A percentile compares a stretch with the other conserved stretches of the same genome.
Conservation (phyloP, 495 filamentous ascomycete genomes). For the Hyaloscypha hepaticicola region DNA sequence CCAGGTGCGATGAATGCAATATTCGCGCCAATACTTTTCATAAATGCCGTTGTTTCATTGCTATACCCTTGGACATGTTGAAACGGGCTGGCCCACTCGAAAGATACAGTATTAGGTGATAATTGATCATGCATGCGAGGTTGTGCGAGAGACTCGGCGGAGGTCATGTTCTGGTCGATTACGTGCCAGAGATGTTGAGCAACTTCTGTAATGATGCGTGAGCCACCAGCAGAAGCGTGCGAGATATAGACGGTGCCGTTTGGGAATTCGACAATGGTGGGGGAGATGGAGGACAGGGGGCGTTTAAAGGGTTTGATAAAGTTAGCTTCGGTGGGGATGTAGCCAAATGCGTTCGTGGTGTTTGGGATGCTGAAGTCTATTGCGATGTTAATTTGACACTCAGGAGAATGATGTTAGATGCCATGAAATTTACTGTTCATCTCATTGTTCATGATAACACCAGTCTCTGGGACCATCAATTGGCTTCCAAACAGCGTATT, state of each 20-base stretch:
- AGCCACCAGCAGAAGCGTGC: slow-evolving; percentile 83
- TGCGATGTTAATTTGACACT: neutral
- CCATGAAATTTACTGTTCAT: slow-evolving; percentile 67
- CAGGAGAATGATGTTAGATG: neutral
- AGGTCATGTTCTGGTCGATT: slow-evolving; percentile 60
- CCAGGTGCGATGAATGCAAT: slow-evolving; percentile 70
- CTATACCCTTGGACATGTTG: slow-evolving; percentile 46
- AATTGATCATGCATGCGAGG: slow-evolving; percentile 84
- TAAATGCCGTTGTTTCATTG: slow-evolving; percentile 62
- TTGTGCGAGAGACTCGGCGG: slow-evolving; percentile 58
- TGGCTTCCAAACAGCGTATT: slow-evolving; percentile 82
- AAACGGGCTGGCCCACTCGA: slow-evolving; percentile 56
- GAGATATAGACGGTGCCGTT: slow-evolving; percentile 66
- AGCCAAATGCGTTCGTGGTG: slow-evolving; percentile 78
- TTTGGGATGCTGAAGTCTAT: slow-evolving; percentile 75
- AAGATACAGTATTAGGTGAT: slow-evolving; percentile 62
- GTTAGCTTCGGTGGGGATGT: slow-evolving; percentile 73
- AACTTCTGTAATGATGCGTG: slow-evolving; percentile 80
- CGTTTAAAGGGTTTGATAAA: slow-evolving; percentile 81
- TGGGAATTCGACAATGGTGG: slow-evolving; percentile 67
- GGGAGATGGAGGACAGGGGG: slow-evolving; percentile 76
- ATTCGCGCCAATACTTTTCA: slow-evolving; percentile 67
- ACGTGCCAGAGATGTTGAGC: slow-evolving; percentile 75
- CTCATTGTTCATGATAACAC: slow-evolving; percentile 89
- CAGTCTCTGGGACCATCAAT: slow-evolving; percentile 76